Percentiles rank a stretch among this genome's conserved stretches.
Evolutionary conservation across 495 filamentous ascomycete genomes (phyloP).

Genomic region (Penicillium robsamsonii): DNA sequence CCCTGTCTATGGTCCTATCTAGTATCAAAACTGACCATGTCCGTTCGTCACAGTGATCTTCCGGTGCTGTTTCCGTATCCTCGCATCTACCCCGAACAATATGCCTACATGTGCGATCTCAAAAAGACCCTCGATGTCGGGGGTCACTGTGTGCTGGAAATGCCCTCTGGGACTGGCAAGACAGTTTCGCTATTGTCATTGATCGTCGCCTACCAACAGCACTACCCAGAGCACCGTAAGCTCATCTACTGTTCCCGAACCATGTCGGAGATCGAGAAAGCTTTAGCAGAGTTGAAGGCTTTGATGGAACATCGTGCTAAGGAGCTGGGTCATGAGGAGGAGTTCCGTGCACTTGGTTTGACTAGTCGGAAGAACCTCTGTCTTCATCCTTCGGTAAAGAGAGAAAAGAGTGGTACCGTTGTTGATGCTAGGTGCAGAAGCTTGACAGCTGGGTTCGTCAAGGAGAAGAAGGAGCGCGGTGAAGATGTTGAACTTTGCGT

Average conservation of each 20-base stretch:
- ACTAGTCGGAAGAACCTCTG: conserved; percentile 98
- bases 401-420: conserved; percentile 89
- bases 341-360: conserved; percentile 86
- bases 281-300: conserved; percentile 82
- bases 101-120: conserved; percentile 99
- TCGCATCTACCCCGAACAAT: conserved; percentile 96
- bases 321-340: conserved; percentile 82
- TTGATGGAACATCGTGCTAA: conserved; percentile 92
- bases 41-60: conserved; percentile 61
- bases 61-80: conserved; percentile 97
- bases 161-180: conserved; percentile 99
- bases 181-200: conserved; percentile 92
- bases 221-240: conserved; percentile 86
- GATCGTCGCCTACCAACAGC: conserved; percentile 93
- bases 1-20: neutral
- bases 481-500: conserved; percentile 92
- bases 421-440: conserved; percentile 95
- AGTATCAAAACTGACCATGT: conserved; percentile 4
- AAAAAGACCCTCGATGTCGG: conserved; percentile 93
- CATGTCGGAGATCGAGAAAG: conserved; percentile 73
- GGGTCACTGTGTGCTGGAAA: conserved; percentile 97
- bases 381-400: conserved; percentile 89
- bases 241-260: conserved; percentile 97
- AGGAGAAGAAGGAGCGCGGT: conserved; percentile 90
- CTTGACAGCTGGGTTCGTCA: conserved; percentile 93